Conservation (phyloP, 257 asterid genomes). For the Ilex asprella region DNA sequence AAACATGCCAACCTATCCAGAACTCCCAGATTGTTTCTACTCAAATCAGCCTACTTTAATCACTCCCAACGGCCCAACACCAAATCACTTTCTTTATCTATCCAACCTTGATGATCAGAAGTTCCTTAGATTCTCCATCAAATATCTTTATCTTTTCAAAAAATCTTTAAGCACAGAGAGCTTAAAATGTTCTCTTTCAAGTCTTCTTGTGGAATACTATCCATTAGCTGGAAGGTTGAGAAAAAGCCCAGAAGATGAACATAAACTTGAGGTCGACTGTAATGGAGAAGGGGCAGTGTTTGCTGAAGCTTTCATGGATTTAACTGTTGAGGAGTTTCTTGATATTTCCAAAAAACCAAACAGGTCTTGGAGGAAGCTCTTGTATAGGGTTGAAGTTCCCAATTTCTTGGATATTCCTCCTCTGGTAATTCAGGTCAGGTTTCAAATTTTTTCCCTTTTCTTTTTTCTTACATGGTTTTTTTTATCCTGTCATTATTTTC, state of each 20-base stretch:
- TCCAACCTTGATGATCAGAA: slow-evolving; percentile 82
- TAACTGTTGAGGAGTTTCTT: slow-evolving; percentile 41
- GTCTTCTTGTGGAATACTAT: slow-evolving; percentile 20
- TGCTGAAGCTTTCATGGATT: slow-evolving; percentile 59
- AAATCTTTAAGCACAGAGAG: slow-evolving; percentile 28
- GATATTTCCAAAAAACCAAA: slow-evolving; percentile 45
- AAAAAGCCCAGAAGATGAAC: slow-evolving; percentile 33
- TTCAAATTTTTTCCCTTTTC: too few relatives aligned
- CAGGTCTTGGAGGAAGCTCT: slow-evolving; percentile 51
- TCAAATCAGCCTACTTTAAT: slow-evolving; percentile 33
- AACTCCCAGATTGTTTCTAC: slow-evolving; percentile 61
- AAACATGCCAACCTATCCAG: slow-evolving; percentile 32
- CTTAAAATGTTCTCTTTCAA: slow-evolving; percentile 46
- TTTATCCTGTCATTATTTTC: too few relatives aligned
- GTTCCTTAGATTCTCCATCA: slow-evolving; percentile 29
- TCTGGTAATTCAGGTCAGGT: slow-evolving; percentile 62
- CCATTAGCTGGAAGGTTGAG: slow-evolving; percentile 76
- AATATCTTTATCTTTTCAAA: slow-evolving; percentile 46
- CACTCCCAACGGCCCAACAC: slow-evolving; percentile 46
- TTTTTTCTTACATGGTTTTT: too few relatives aligned
- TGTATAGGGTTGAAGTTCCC: slow-evolving; percentile 49
- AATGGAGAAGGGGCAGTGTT: slow-evolving; percentile 81
- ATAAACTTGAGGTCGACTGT: slow-evolving; percentile 65
- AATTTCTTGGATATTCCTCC: slow-evolving; percentile 73
- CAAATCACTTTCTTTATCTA: slow-evolving; percentile 42